Evolutionary conservation across 495 filamentous ascomycete species (phyloP).

Genomic region (Penicillium paradoxum): DNA sequence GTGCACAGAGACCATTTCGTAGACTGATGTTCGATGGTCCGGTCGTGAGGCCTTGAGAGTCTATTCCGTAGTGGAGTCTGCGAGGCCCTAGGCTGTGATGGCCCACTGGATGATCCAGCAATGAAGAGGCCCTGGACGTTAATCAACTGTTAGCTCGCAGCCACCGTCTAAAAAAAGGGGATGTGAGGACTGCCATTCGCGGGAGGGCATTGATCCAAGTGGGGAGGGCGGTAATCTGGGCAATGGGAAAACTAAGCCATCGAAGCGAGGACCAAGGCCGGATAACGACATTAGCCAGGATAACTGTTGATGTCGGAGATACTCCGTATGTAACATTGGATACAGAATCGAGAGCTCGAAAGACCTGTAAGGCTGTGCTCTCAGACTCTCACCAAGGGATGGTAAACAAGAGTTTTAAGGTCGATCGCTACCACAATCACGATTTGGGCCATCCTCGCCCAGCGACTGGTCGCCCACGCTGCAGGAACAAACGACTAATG

Average conservation of each 20-base stretch:
- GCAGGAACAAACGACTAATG: conserved; percentile 32
- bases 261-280: neutral
- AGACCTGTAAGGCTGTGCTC: neutral
- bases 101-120: conserved; percentile 14
- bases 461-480: conserved; percentile 16
- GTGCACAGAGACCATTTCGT: neutral
- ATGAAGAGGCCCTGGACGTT: conserved; percentile 4
- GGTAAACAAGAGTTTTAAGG: conserved; percentile 1
- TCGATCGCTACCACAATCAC: conserved; percentile 16
- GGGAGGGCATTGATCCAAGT: conserved; percentile 9
- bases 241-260: neutral
- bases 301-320: neutral
- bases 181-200: conserved; percentile 12
- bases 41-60: conserved; percentile 4
- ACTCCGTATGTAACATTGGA: too few species aligned
- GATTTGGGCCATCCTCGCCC: conserved; percentile 13
- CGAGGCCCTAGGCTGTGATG: conserved; percentile 12
- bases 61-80: conserved; percentile 3
- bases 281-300: neutral
- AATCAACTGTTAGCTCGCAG: conserved; percentile 7
- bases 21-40: neutral
- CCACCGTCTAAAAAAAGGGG: conserved; percentile 20
- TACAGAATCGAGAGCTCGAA: too few species aligned
- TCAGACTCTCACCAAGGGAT: neutral
- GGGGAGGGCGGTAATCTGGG: conserved; percentile 17